Evolutionary conservation across 192 early-diverging fungal genomes (phyloP), one percentile per base, ranked within the genome.

Genomic region (Rhizophagus clarus): DNA sequence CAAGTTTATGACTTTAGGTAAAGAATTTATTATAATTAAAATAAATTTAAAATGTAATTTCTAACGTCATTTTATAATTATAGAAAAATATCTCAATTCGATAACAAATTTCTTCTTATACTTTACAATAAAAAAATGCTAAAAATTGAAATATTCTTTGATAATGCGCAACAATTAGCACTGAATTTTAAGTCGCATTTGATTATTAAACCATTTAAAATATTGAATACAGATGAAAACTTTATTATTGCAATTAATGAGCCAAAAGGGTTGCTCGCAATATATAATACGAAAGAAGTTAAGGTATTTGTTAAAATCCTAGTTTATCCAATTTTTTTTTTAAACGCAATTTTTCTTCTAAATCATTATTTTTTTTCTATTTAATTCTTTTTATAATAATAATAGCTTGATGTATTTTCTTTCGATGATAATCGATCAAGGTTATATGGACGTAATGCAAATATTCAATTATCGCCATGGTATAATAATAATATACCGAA

Each of bases 401-500:
- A 72, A 26, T 28, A 81, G 80, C 60, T 81, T 5, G 20, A 81
- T 40, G n/a, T 32, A 22, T 81, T 66, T 66, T 20, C 15, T 1
- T 81, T 81, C 34, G 72, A 81, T 45, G 61, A 74, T 14, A 17
- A 62, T 22, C 28, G 37, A 26, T 4, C 8, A 4, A 64, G 20
- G n/a, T 24, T 81, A 42, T 34, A 63, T 37, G 3, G 8, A 6
- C 60, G 20, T 17, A 20, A 81, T 64, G 3, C 28, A 32, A 81
- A 81, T 62, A 81, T 81, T 64, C 40, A 34, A 61, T 37, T 81
- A n/a, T 28, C 4, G 3, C 72, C 62, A 26, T 81, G 32, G 28
- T 74, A 75, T 40, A 73, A 75, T 26, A 26, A 64, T 56, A 42
- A 0, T 12, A 26, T 61, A 31, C 72, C 80, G 2, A n/a, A 73